Evolutionary conservation across 2,329 filamentous ascomycete species (phyloP), one percentile per base, ranked within the genome.

Genomic region (Emericellopsis atlantica): DNA sequence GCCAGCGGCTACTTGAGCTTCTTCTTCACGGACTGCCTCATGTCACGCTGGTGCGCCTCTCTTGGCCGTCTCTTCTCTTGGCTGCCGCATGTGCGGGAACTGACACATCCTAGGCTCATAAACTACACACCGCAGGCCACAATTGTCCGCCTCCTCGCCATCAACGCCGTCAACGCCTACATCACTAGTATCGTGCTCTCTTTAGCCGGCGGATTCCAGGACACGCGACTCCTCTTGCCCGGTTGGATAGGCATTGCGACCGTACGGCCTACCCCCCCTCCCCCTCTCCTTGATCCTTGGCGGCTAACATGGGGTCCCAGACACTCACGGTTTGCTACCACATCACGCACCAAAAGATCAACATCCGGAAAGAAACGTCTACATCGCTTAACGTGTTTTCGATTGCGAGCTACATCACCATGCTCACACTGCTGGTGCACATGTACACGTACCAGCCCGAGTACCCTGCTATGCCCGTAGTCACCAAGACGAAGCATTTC

Each of bases 41-140:
- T 89, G 83, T 87, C 82, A 46, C 70, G 84, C 61, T 89, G 84
- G 81, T 84, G 54, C 36, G 69, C 61, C 15, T 26, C 32, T 33
- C 31, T 36, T 24, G 14, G 11, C 23, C n/a, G 32, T 37, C 38
- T 33, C 12, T 29, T 26, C 11, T 16, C 18, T 11, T 31, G 11
- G 24, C 24, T 42, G 18, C 40, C 15, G 14, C 15, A 8, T 11
- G 6, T n/a, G 14, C 4, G 14, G 23, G 40, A 22, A 15, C 39
- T 37, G 23, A 42, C 40, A 22, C 10, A 23, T 5, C 7, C 43
- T 14, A 84, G 82, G 85, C 79, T 92, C 51, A 71, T 90, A 50
- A 82, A 88, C 58, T 92, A 90, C 62, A 87, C 84, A 12, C 84
- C 85, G 2, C 75, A 79, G 57, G 85, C 84, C 39, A 87, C 86